Percentiles rank a stretch among this genome's conserved stretches.
These are phyloP conservation scores for Botrytis deweyae DNA, from an alignment of 2,329 filamentous ascomycete species.

Conservation along the genomic window DNA sequence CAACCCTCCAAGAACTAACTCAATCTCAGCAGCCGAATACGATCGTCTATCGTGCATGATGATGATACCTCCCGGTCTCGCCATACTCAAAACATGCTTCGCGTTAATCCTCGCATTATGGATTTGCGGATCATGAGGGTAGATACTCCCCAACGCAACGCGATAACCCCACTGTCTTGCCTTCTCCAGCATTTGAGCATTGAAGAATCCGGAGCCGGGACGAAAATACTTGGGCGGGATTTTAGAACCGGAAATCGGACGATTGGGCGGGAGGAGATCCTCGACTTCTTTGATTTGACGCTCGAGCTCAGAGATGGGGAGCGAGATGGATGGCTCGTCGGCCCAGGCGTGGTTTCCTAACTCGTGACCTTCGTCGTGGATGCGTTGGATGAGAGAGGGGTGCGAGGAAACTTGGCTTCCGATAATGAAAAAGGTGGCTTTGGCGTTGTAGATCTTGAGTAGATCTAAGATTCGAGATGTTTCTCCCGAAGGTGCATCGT, in stretches of 20 bases:
- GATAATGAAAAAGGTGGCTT: slow-evolving; percentile 87
- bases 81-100: slow-evolving; percentile 76
- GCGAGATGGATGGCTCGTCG: slow-evolving; percentile 70
- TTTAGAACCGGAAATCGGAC: slow-evolving; percentile 38
- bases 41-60: slow-evolving; percentile 80
- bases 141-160: slow-evolving; percentile 79
- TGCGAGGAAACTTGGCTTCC: slow-evolving; percentile 67
- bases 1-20: slow-evolving; percentile 69
- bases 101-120: slow-evolving; percentile 68
- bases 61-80: slow-evolving; percentile 72
- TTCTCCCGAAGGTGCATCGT: slow-evolving; percentile 76
- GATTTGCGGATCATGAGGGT: slow-evolving; percentile 90
- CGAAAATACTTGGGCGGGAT: slow-evolving; percentile 64
- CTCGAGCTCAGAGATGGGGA: slow-evolving; percentile 59
- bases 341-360: slow-evolving; percentile 87
- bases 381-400: slow-evolving; percentile 54
- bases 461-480: slow-evolving; percentile 69
- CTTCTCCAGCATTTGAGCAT: slow-evolving; percentile 62
- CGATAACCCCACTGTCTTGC: slow-evolving; percentile 63
- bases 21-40: slow-evolving; percentile 83
- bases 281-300: slow-evolving; percentile 66
- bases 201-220: slow-evolving; percentile 84
- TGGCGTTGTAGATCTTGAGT: slow-evolving; percentile 63
- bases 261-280: slow-evolving; percentile 49
- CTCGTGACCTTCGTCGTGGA: slow-evolving; percentile 65